Conservation (phyloP, 2,329 filamentous ascomycete genomes). For the Colletotrichum truncatum region DNA sequence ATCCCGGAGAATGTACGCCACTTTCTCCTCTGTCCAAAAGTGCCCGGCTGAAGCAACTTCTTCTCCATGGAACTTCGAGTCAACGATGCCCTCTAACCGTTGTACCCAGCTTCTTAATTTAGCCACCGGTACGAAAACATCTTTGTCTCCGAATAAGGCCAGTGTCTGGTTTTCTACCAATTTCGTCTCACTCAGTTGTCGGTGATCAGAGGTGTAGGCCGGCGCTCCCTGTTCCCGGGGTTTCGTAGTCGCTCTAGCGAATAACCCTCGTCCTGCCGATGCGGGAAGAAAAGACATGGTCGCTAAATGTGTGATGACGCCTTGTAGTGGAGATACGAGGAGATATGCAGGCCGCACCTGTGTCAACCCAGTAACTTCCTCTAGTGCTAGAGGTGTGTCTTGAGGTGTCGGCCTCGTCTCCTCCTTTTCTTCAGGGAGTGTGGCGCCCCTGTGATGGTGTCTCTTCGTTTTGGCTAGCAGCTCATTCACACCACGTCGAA, state of each 20-base stretch:
- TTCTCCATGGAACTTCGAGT: conserved; percentile 55
- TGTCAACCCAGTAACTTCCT: conserved; percentile 43
- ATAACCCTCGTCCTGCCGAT: conserved; percentile 28
- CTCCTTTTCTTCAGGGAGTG: conserved; percentile 4
- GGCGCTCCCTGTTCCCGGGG: conserved; percentile 23
- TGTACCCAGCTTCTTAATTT: conserved; percentile 74
- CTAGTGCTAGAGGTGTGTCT: conserved; percentile 39
- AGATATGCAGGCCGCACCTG: conserved; percentile 63
- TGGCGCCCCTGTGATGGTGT: conserved; percentile 32
- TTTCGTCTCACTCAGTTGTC: conserved; percentile 57
- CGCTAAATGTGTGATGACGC: conserved; percentile 66
- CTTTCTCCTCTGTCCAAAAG: conserved; percentile 69
- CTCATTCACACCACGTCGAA: conserved; percentile 58
- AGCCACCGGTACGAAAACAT: conserved; percentile 75
- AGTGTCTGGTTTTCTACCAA: conserved; percentile 69
- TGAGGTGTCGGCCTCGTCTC: conserved; percentile 33
- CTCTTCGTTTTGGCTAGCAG: conserved; percentile 52
- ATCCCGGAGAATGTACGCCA: conserved; percentile 46
- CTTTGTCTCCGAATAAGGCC: conserved; percentile 78
- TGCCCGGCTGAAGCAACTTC: conserved; percentile 66
- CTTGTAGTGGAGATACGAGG: conserved; percentile 74
- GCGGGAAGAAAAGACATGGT: conserved; percentile 65
- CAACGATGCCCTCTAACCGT: conserved; percentile 53
- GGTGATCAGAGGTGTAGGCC: conserved; percentile 10
- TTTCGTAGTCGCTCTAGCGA: conserved; percentile 13